A percentile compares a stretch with the other conserved stretches of the same genome.
These are phyloP conservation scores for Gypsophila paniculata DNA, from an alignment of 179 eudicot genomes.

Conservation along the genomic window DNA sequence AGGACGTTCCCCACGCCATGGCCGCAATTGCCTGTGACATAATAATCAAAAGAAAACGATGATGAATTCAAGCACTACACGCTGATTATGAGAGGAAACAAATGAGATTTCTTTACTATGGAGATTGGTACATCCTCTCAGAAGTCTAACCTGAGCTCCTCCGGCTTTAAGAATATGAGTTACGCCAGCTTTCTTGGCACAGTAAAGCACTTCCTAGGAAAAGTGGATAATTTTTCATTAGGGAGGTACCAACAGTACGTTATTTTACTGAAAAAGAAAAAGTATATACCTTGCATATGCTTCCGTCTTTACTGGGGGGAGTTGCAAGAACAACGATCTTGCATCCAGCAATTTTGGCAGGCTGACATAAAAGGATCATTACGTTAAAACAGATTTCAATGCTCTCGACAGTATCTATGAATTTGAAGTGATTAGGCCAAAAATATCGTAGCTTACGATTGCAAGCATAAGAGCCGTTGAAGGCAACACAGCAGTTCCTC, in stretches of 20 bases:
- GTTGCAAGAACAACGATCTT: conserved; percentile 91
- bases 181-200: conserved; percentile 98
- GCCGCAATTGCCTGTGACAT: conserved; percentile 86
- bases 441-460: conserved; percentile 55
- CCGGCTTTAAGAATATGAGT: conserved; percentile 99
- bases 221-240: neutral
- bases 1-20: conserved; percentile 98
- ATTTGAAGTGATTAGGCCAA: neutral
- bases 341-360: conserved; percentile 96
- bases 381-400: conserved; percentile 20
- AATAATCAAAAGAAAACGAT: conserved; percentile 9
- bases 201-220: conserved; percentile 83
- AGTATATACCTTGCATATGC: conserved; percentile 83
- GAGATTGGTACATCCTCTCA: conserved; percentile 10
- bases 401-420: neutral
- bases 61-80: conserved; percentile 8
- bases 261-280: neutral
- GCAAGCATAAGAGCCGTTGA: conserved; percentile 97
- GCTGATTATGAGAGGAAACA: neutral
- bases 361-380: conserved; percentile 42
- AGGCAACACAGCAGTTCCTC: conserved; percentile 98
- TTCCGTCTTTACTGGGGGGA: conserved; percentile 85
- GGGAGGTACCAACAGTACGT: neutral
- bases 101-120: neutral
- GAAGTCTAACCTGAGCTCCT: conserved; percentile 80